Evolutionary conservation across 495 filamentous ascomycete species (phyloP).

Genomic region (Aspergillus indologenus): DNA sequence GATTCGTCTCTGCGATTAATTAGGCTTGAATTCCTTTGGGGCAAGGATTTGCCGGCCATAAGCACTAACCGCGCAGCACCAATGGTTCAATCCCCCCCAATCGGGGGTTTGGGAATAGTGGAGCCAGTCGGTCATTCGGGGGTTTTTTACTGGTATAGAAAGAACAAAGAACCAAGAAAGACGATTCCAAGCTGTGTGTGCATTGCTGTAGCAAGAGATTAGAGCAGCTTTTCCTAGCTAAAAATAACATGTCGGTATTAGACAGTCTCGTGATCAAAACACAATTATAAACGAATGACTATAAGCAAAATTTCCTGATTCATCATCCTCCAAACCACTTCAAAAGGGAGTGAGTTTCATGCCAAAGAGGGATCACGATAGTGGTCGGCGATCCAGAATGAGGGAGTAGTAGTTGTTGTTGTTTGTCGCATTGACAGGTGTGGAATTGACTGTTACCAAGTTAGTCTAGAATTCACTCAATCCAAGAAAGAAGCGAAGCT

Average conservation of each 20-base stretch:
- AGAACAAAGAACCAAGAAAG: neutral
- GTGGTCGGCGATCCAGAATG: neutral
- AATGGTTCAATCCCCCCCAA: neutral
- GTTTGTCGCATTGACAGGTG: neutral
- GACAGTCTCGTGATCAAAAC: neutral
- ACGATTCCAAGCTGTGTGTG: neutral
- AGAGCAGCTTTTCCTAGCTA: neutral
- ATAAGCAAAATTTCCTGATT: neutral
- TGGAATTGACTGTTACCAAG: neutral
- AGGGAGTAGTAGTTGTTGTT: neutral
- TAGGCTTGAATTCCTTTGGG: too few relatives aligned
- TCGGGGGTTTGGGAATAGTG: neutral
- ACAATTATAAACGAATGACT: slow-evolving; percentile 5
- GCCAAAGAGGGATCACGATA: neutral
- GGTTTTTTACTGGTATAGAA: neutral
- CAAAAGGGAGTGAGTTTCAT: neutral
- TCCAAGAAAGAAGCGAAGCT: neutral
- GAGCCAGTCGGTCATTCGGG: neutral
- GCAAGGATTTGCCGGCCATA: neutral
- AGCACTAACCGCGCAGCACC: neutral
- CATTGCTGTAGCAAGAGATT: neutral
- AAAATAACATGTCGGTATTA: neutral
- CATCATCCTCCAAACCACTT: slow-evolving; percentile 1
- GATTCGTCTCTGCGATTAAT: too few relatives aligned
- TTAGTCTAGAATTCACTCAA: neutral